phyloP scores from a whole-genome alignment of 345 rosid genomes.

The Excoecaria agallocha region DNA sequence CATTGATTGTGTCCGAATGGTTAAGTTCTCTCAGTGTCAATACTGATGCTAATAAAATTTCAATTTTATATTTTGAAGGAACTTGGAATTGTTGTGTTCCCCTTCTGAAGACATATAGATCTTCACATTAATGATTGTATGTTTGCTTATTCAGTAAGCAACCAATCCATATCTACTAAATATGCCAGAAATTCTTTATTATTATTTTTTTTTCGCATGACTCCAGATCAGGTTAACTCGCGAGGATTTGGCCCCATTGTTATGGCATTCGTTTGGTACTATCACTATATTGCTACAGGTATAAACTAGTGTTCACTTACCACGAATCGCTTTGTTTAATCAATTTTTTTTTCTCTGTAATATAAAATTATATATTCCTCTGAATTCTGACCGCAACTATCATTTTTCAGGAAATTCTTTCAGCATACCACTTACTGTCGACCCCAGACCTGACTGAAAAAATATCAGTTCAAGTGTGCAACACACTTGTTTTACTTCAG shows the following conservation, averaged over 20 bases:
- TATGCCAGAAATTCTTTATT: background rate
- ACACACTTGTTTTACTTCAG: conserved; percentile 58
- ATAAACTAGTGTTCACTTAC: conserved; percentile 5
- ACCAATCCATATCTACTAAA: background rate
- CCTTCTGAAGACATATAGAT: background rate
- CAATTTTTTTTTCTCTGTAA: background rate
- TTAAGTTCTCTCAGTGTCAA: background rate
- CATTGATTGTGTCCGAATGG: background rate
- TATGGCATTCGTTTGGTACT: conserved; percentile 55
- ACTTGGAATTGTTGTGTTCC: background rate
- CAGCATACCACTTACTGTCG: conserved; percentile 32
- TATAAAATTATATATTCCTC: background rate
- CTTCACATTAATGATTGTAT: background rate
- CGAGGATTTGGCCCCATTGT: conserved; percentile 42
- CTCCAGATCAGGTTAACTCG: conserved; percentile 33
- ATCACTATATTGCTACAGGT: conserved; percentile 43
- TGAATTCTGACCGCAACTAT: background rate
- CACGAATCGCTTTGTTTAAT: background rate
- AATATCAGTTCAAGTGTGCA: conserved; percentile 35
- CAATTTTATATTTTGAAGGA: background rate
- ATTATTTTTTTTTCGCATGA: background rate
- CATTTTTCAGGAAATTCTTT: conserved; percentile 45
- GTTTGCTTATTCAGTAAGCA: background rate
- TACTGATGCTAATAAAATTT: background rate
- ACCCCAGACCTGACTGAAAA: conserved; percentile 28